phyloP scores from a whole-genome alignment of 2,329 filamentous ascomycete genomes.

The Fusarium albosuccineum region DNA sequence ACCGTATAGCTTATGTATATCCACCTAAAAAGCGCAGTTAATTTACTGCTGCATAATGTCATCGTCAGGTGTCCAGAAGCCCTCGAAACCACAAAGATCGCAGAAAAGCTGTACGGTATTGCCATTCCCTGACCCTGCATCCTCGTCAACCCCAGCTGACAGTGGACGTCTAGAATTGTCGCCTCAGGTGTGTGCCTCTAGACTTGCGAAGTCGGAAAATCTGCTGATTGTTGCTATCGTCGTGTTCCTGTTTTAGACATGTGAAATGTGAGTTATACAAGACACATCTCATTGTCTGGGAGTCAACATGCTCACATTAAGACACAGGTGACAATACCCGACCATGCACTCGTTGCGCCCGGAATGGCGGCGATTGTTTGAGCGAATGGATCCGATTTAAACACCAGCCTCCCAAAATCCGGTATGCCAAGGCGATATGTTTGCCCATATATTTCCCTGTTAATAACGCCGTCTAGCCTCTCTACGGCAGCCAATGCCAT shows the following conservation, averaged over 20 bases:
- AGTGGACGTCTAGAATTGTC: neutral
- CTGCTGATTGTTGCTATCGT: neutral
- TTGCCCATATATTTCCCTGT: neutral
- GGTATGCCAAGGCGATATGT: neutral
- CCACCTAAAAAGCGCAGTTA: no score
- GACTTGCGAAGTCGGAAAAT: neutral
- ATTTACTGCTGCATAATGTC: neutral
- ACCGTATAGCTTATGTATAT: no score
- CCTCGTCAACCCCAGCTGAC: neutral
- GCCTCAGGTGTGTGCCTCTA: neutral
- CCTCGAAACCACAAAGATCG: neutral
- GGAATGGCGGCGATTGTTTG: slow-evolving; percentile 3
- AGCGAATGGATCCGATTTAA: slow-evolving; percentile 9
- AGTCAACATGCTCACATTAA: neutral
- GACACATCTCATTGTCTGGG: neutral
- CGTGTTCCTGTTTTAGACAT: neutral
- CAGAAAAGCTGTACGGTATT: slow-evolving; percentile 2
- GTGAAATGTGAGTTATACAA: neutral
- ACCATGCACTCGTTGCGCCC: neutral
- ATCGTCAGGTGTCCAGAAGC: neutral
- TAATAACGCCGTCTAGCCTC: neutral
- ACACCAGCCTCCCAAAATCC: slow-evolving; percentile 2
- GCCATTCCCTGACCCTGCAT: no score
- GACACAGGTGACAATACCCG: neutral
- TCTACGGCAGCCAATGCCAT: neutral